phyloP scores from a whole-genome alignment of 768 basidiomycete species.

The Leccinum longicurvipes region DNA sequence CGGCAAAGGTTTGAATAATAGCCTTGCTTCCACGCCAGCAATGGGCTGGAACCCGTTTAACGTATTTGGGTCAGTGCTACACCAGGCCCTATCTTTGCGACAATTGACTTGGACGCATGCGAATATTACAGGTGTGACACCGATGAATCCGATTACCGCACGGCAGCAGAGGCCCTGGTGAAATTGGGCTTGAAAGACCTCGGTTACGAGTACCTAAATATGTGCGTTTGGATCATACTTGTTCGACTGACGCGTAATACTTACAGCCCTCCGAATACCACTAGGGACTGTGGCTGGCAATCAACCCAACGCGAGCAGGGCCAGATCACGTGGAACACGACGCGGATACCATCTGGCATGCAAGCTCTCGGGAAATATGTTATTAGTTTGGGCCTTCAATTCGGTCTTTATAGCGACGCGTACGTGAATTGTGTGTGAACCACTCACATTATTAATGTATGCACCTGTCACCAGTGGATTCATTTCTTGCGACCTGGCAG shows the following conservation, averaged over 20 bases:
- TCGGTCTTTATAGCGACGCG: slow-evolving; percentile 12
- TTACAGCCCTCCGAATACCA: not conserved
- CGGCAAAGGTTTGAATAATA: slow-evolving; percentile 6
- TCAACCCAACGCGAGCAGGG: not conserved
- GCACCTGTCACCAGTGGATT: no score
- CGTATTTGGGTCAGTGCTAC: slow-evolving; percentile 4
- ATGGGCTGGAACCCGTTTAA: slow-evolving; percentile 19
- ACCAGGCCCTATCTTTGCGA: not conserved
- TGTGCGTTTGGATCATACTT: not conserved
- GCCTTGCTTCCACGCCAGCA: slow-evolving; percentile 8
- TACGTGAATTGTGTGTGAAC: no score
- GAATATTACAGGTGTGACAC: slow-evolving; percentile 3
- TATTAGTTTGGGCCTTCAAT: slow-evolving; percentile 4
- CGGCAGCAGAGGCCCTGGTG: slow-evolving; percentile 4
- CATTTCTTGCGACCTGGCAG: not conserved
- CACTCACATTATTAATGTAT: no score
- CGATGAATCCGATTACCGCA: slow-evolving; percentile 1
- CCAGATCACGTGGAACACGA: slow-evolving; percentile 7
- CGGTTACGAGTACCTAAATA: slow-evolving; percentile 7
- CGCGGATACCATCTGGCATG: slow-evolving; percentile 10
- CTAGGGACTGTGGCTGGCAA: slow-evolving; percentile 15
- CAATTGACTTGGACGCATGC: not conserved
- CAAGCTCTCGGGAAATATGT: slow-evolving; percentile 9
- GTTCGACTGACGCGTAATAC: not conserved
- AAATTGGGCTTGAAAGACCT: not conserved